Evolutionary conservation across 2,329 filamentous ascomycete species (phyloP).

Genomic region (Fusarium stilboides): DNA sequence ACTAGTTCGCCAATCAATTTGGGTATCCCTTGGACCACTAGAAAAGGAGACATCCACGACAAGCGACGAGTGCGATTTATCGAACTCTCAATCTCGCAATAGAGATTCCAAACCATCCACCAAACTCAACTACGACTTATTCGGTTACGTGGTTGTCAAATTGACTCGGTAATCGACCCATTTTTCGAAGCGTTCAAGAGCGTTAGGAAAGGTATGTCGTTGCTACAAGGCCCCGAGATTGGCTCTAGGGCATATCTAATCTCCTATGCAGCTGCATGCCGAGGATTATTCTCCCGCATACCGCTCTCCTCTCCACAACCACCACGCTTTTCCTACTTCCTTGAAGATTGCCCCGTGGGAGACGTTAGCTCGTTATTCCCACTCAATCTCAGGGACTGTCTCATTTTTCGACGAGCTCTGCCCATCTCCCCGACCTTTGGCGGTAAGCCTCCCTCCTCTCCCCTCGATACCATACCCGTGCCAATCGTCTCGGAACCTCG

Average conservation of each 20-base stretch:
- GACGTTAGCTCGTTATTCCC: slow-evolving; percentile 77
- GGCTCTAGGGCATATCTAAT: slow-evolving; percentile 47
- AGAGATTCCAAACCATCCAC: slow-evolving; percentile 23
- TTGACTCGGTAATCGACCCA: slow-evolving; percentile 25
- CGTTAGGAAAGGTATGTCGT: slow-evolving; percentile 49
- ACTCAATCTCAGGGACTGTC: slow-evolving; percentile 63
- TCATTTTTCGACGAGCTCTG: slow-evolving; percentile 62
- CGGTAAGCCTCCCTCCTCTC: slow-evolving; percentile 64
- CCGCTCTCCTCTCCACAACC: slow-evolving; percentile 58
- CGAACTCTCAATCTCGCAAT: slow-evolving; percentile 24
- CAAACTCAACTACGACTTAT: slow-evolving; percentile 19
- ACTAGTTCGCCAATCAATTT: slow-evolving; percentile 41
- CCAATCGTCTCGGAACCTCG: slow-evolving; percentile 38
- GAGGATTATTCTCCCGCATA: slow-evolving; percentile 53
- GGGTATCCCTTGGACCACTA: slow-evolving; percentile 54
- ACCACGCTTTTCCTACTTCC: slow-evolving; percentile 58
- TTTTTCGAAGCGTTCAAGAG: slow-evolving; percentile 29
- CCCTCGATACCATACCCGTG: slow-evolving; percentile 45
- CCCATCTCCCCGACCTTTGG: slow-evolving; percentile 59
- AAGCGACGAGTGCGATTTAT: slow-evolving; percentile 38
- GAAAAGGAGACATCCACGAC: slow-evolving; percentile 24
- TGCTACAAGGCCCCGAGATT: slow-evolving; percentile 23
- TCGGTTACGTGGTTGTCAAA: slow-evolving; percentile 21
- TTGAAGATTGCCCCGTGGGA: slow-evolving; percentile 68
- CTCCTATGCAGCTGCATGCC: slow-evolving; percentile 57